A percentile compares a stretch with the other conserved stretches of the same genome.
phyloP scores from a whole-genome alignment of 768 basidiomycete species.

The Lactifluus pinguis region DNA sequence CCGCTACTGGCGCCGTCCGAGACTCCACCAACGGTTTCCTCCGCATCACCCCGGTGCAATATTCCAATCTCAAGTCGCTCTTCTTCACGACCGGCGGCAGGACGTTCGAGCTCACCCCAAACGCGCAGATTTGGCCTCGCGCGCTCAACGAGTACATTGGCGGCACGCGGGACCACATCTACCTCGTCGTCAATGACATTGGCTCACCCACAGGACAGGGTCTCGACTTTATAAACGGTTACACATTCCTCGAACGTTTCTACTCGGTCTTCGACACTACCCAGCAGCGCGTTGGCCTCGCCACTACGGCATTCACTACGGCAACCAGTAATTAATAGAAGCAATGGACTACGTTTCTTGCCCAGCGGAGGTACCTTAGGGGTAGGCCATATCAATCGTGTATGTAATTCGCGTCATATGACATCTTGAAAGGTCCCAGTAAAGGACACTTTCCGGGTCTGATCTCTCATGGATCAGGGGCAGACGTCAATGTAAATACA shows the following conservation, averaged over 20 bases:
- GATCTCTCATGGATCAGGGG: neutral
- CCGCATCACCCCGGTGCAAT: too few relatives aligned
- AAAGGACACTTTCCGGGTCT: neutral
- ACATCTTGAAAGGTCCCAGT: neutral
- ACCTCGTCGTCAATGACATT: slow-evolving; percentile 32
- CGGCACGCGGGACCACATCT: slow-evolving; percentile 29
- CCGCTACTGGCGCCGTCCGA: too few relatives aligned
- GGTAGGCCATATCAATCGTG: neutral
- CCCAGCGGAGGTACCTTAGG: neutral
- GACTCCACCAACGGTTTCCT: too few relatives aligned
- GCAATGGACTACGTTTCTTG: neutral
- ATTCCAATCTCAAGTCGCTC: slow-evolving; percentile 3
- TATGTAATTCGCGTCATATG: neutral
- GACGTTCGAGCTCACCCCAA: slow-evolving; percentile 33
- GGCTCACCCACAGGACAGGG: slow-evolving; percentile 37
- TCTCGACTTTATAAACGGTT: slow-evolving; percentile 49
- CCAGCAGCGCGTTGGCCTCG: slow-evolving; percentile 47
- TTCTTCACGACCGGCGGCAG: slow-evolving; percentile 27
- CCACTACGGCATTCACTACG: slow-evolving; percentile 40
- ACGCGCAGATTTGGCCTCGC: slow-evolving; percentile 37
- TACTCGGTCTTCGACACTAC: slow-evolving; percentile 58
- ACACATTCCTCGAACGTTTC: slow-evolving; percentile 50
- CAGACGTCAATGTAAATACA: neutral
- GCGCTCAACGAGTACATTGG: slow-evolving; percentile 38
- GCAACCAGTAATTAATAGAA: slow-evolving; percentile 30